These are phyloP conservation scores for Naganishia antarctica DNA, from an alignment of 768 basidiomycete genomes.

Conservation along the genomic window DNA sequence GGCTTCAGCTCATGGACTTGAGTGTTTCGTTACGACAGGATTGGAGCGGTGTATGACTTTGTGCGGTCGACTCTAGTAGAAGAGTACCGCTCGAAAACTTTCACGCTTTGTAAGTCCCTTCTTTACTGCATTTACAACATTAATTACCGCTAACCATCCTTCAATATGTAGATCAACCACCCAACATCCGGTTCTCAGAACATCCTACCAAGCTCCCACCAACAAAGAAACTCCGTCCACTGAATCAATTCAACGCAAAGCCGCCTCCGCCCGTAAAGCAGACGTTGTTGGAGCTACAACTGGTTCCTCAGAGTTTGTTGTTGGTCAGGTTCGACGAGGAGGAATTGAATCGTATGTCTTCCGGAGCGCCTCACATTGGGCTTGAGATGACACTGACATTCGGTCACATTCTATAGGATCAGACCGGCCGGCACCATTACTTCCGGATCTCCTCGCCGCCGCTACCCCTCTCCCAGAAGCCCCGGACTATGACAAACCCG, in stretches of 20 bases:
- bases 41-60: slow-evolving; percentile 46
- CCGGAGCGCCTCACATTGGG: neutral
- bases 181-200: slow-evolving; percentile 43
- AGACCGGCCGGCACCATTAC: slow-evolving; percentile 39
- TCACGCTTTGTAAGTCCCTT: slow-evolving; percentile 41
- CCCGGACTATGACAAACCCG: neutral
- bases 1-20: too few species aligned
- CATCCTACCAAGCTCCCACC: slow-evolving; percentile 32
- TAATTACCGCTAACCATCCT: neutral
- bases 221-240: slow-evolving; percentile 6
- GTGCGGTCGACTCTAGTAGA: slow-evolving; percentile 38
- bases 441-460: slow-evolving; percentile 36
- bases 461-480: slow-evolving; percentile 40
- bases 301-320: slow-evolving; percentile 48
- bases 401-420: slow-evolving; percentile 29
- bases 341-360: slow-evolving; percentile 43
- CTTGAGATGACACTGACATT: neutral
- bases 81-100: slow-evolving; percentile 34
- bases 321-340: slow-evolving; percentile 45
- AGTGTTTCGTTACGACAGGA: slow-evolving; percentile 30
- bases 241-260: slow-evolving; percentile 29
- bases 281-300: slow-evolving; percentile 39
- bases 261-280: slow-evolving; percentile 28
- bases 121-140: neutral
- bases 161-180: slow-evolving; percentile 42